Percentiles rank a stretch among this genome's conserved stretches.
phyloP scores from a whole-genome alignment of 2,329 filamentous ascomycete genomes.

The Exophiala lecanii-corni region DNA sequence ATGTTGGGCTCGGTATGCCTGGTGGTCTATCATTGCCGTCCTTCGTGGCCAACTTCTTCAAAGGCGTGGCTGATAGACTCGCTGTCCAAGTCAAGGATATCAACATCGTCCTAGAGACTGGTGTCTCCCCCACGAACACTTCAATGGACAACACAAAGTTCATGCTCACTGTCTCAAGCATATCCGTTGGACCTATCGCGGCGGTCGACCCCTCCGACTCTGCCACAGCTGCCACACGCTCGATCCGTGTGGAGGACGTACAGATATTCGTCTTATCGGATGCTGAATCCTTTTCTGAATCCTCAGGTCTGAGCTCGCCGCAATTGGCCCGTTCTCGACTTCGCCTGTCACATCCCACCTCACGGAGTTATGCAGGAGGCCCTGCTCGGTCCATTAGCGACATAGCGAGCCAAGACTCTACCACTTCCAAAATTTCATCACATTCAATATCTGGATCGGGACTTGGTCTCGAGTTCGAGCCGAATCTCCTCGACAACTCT shows the following conservation, averaged over 20 bases:
- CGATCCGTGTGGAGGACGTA: slow-evolving; percentile 18
- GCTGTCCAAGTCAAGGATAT: slow-evolving; percentile 52
- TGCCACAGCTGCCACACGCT: slow-evolving; percentile 10
- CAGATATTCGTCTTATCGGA: slow-evolving; percentile 22
- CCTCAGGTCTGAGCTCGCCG: slow-evolving; percentile 22
- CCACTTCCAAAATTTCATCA: slow-evolving; percentile 10
- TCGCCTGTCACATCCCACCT: slow-evolving; percentile 10
- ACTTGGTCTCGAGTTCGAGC: slow-evolving; percentile 13
- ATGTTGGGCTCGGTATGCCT: slow-evolving; percentile 49
- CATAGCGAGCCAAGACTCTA: slow-evolving; percentile 15
- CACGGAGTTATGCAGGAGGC: slow-evolving; percentile 10
- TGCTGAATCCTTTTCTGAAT: slow-evolving; percentile 21
- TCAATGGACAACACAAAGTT: slow-evolving; percentile 20
- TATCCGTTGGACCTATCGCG: slow-evolving; percentile 13
- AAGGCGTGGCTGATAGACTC: slow-evolving; percentile 54
- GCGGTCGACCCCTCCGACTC: slow-evolving; percentile 1
- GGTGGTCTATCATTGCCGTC: slow-evolving; percentile 52
- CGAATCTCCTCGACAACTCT: slow-evolving; percentile 15
- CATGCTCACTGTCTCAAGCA: slow-evolving; percentile 17
- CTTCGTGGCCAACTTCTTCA: slow-evolving; percentile 57
- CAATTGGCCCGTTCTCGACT: slow-evolving; percentile 17
- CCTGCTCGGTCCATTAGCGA: slow-evolving; percentile 11
- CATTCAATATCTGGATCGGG: slow-evolving; percentile 13
- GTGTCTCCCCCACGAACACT: slow-evolving; percentile 8
- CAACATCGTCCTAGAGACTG: slow-evolving; percentile 18